A percentile compares a stretch with the other conserved stretches of the same genome.
Evolutionary conservation across 108 stramenopile genomes (phyloP).

Genomic region (Epithemia pelagica): DNA sequence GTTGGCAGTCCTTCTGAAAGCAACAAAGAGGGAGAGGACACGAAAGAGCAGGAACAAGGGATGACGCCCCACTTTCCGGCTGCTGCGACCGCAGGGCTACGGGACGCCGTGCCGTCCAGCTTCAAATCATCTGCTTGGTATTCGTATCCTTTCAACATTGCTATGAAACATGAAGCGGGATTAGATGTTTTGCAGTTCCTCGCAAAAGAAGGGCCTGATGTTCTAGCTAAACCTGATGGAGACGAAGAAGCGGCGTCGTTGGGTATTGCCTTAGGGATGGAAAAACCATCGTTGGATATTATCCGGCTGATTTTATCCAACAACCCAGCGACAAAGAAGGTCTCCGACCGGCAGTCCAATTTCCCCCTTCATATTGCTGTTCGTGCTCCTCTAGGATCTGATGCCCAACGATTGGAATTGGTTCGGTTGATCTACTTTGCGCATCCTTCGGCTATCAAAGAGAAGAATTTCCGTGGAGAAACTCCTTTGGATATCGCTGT

Average conservation of each 20-base stretch:
- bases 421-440: conserved; percentile 16
- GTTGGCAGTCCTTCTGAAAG: neutral
- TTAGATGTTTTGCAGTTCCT: conserved; percentile 29
- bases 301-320: conserved; percentile 22
- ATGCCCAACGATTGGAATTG: neutral
- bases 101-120: conserved; percentile 1
- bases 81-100: neutral
- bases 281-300: conserved; percentile 4
- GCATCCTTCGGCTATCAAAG: conserved; percentile 27
- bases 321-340: conserved; percentile 23
- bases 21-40: neutral
- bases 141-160: conserved; percentile 37
- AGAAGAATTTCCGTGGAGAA: conserved; percentile 39
- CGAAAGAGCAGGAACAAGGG: conserved; percentile 4
- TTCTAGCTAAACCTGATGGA: conserved; percentile 30
- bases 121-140: conserved; percentile 8
- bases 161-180: conserved; percentile 22
- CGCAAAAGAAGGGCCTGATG: conserved; percentile 29
- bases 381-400: neutral
- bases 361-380: conserved; percentile 38
- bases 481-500: conserved; percentile 44
- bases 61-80: neutral
- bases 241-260: conserved; percentile 19
- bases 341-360: conserved; percentile 28
- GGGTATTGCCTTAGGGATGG: conserved; percentile 21